Conservation (phyloP, 1,284 basidiomycete genomes). For the Hemileia vastatrix region DNA sequence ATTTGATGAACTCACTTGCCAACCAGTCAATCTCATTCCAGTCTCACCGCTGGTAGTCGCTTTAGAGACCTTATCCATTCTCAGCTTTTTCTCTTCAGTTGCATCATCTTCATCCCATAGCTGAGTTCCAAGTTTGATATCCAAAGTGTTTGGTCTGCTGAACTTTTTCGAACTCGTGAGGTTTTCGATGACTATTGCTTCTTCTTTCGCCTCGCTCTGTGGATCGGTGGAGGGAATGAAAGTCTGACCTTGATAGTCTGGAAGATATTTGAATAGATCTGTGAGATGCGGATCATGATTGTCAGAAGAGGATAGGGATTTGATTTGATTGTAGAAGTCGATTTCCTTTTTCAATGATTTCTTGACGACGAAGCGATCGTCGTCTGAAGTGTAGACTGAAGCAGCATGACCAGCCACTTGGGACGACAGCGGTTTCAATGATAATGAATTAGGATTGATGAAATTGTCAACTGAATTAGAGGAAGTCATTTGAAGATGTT, state of each 20-base stretch:
- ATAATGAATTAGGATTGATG: no score
- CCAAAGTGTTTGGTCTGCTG: slow-evolving; percentile 70
- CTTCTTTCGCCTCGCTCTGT: no score
- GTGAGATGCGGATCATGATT: slow-evolving; percentile 40
- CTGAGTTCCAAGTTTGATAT: slow-evolving; percentile 81
- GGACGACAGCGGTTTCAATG: slow-evolving; percentile 47
- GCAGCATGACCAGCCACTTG: slow-evolving; percentile 85
- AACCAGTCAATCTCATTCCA: slow-evolving; percentile 75
- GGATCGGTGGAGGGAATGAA: background rate
- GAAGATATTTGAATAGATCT: slow-evolving; percentile 61
- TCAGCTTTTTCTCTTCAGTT: slow-evolving; percentile 61
- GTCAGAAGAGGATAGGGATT: slow-evolving; percentile 46
- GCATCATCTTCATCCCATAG: slow-evolving; percentile 63
- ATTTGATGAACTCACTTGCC: slow-evolving; percentile 56
- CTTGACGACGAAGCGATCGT: slow-evolving; percentile 75
- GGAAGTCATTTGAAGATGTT: no score
- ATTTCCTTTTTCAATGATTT: slow-evolving; percentile 63
- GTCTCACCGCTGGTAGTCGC: slow-evolving; percentile 64
- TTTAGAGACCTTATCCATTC: slow-evolving; percentile 64
- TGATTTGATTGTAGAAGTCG: slow-evolving; percentile 64
- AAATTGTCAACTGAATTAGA: no score
- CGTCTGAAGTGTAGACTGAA: slow-evolving; percentile 59
- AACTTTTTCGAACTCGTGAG: slow-evolving; percentile 63
- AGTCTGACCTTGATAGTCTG: slow-evolving; percentile 12
- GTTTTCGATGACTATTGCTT: slow-evolving; percentile 78